Conservation (phyloP, 768 basidiomycete species). For the Russula olivacea region DNA sequence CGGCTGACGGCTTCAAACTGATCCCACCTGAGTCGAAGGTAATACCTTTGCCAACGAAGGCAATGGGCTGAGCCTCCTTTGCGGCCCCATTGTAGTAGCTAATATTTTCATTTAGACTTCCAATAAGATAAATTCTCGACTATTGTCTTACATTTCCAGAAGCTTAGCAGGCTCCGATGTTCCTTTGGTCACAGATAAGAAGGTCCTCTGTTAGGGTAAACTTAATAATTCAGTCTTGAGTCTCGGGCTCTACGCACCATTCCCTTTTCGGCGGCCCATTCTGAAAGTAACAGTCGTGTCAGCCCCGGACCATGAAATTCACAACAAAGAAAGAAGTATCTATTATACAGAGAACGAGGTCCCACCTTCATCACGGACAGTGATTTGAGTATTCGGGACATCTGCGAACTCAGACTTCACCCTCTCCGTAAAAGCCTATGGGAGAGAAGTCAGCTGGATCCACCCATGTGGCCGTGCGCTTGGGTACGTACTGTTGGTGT, state of each 20-base stretch:
- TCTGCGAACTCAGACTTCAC: constrained; percentile 60
- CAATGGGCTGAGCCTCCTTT: constrained; percentile 52
- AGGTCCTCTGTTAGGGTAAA: constrained; percentile 49
- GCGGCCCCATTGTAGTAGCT: constrained; percentile 81
- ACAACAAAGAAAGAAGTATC: neutral
- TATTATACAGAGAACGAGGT: neutral
- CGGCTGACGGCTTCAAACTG: constrained; percentile 70
- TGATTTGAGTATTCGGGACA: constrained; percentile 60
- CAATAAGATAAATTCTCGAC: neutral
- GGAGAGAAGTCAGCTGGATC: constrained; percentile 22
- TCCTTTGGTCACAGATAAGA: constrained; percentile 83
- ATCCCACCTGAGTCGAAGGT: constrained; percentile 90
- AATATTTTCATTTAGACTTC: neutral
- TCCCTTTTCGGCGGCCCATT: constrained; percentile 76
- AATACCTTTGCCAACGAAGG: constrained; percentile 82
- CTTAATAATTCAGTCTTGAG: neutral
- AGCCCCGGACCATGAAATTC: neutral
- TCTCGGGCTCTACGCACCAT: constrained; percentile 47
- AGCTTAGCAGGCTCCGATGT: constrained; percentile 81
- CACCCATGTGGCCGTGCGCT: neutral
- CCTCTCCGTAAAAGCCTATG: constrained; percentile 65
- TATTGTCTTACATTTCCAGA: constrained; percentile 60
- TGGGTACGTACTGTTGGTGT: constrained; percentile 60
- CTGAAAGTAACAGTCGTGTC: constrained; percentile 34
- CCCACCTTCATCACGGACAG: constrained; percentile 68